phyloP scores from a whole-genome alignment of 257 asterid genomes.

The Nicotiana tabacum region DNA sequence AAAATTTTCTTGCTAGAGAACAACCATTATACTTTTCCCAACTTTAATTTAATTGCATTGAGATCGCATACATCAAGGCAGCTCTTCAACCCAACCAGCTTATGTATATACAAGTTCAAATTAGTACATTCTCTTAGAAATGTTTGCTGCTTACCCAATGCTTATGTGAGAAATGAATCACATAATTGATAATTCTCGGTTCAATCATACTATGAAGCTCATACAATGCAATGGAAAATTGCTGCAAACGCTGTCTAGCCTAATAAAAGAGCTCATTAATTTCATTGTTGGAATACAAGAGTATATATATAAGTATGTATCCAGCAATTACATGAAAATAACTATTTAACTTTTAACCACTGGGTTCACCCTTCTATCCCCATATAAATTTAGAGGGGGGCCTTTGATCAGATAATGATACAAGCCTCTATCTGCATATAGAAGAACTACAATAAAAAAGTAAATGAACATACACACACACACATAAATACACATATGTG shows the following conservation, averaged over 20 bases:
- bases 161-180: slow-evolving; percentile 1
- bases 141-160: not conserved
- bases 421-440: not conserved
- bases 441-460: not conserved
- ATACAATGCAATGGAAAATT: not conserved
- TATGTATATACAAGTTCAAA: not conserved
- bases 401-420: not conserved
- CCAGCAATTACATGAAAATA: not conserved
- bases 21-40: not conserved
- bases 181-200: not conserved
- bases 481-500: not conserved
- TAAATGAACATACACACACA: not conserved
- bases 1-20: not conserved
- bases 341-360: not conserved
- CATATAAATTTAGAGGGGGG: not conserved
- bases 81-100: slow-evolving; percentile 7
- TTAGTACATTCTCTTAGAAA: not conserved
- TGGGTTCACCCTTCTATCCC: not conserved
- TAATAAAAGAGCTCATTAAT: not conserved
- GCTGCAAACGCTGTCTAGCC: not conserved
- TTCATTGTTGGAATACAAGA: not conserved
- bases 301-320: not conserved
- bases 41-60: not conserved
- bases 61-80: not conserved
- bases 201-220: not conserved